Conservation (phyloP, 768 basidiomycete species). For the Pulveroboletus sp. region DNA sequence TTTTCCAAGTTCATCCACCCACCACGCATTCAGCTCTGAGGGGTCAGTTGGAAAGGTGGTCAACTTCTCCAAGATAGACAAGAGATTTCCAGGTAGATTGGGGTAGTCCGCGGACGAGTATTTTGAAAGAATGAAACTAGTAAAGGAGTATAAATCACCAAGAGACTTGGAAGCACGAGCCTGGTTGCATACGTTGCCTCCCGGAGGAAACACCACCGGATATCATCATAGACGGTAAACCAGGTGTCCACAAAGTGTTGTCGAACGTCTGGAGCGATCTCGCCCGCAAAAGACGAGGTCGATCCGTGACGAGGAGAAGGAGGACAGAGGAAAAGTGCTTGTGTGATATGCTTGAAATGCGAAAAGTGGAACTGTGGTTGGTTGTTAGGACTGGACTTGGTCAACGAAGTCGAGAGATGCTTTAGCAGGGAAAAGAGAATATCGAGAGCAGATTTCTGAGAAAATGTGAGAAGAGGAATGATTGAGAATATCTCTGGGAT, state of each 20-base stretch:
- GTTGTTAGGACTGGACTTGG: slow-evolving; percentile 38
- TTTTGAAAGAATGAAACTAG: slow-evolving; percentile 25
- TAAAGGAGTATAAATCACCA: slow-evolving; percentile 1
- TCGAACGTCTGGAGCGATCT: slow-evolving; percentile 58
- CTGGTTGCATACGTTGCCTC: slow-evolving; percentile 60
- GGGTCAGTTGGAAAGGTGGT: slow-evolving; percentile 71
- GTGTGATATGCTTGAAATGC: slow-evolving; percentile 64
- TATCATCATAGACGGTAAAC: slow-evolving; percentile 76
- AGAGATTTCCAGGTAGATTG: slow-evolving; percentile 47
- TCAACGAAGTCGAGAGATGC: slow-evolving; percentile 68
- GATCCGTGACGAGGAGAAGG: slow-evolving; percentile 37
- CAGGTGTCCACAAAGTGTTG: slow-evolving; percentile 66
- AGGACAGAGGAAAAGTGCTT: slow-evolving; percentile 61
- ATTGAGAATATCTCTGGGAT: slow-evolving; percentile 24
- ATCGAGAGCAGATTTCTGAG: slow-evolving; percentile 65
- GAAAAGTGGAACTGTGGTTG: slow-evolving; percentile 67
- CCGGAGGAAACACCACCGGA: slow-evolving; percentile 87
- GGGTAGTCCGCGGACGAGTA: slow-evolving; percentile 31
- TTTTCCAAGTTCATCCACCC: slow-evolving; percentile 64
- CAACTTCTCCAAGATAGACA: slow-evolving; percentile 65
- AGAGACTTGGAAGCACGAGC: not conserved
- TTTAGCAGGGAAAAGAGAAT: slow-evolving; percentile 77
- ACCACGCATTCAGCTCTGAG: slow-evolving; percentile 73
- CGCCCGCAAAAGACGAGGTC: slow-evolving; percentile 27
- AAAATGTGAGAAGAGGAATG: slow-evolving; percentile 3